These are phyloP conservation scores for Phytopythium kandeliae DNA, from an alignment of 352 stramenopile genomes.

Conservation along the genomic window DNA sequence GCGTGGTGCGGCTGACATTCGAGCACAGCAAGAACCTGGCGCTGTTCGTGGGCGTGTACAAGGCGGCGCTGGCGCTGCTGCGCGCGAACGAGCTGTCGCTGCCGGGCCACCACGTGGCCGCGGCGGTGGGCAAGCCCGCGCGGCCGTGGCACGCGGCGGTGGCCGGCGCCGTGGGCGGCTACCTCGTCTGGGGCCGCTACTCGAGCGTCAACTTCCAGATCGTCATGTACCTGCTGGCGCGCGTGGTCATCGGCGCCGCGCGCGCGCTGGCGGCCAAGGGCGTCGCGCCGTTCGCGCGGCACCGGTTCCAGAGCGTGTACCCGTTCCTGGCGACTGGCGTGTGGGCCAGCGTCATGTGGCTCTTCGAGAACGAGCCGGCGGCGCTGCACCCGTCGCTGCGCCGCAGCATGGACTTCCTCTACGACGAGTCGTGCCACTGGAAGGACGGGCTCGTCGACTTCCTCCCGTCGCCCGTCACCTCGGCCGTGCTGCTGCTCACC, in stretches of 20 bases:
- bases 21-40: slow-evolving; percentile 87
- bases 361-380: slow-evolving; percentile 82
- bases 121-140: slow-evolving; percentile 56
- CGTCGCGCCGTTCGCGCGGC: slow-evolving; percentile 49
- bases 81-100: slow-evolving; percentile 43
- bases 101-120: slow-evolving; percentile 20
- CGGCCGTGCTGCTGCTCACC: slow-evolving; percentile 53
- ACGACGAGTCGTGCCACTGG: slow-evolving; percentile 82
- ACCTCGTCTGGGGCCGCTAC: slow-evolving; percentile 83
- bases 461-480: slow-evolving; percentile 68
- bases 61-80: slow-evolving; percentile 59
- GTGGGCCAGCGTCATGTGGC: slow-evolving; percentile 83
- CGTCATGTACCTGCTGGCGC: slow-evolving; percentile 85
- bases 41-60: slow-evolving; percentile 87
- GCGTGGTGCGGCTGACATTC: slow-evolving; percentile 72
- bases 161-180: slow-evolving; percentile 67
- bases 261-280: slow-evolving; percentile 60
- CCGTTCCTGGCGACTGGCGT: slow-evolving; percentile 67
- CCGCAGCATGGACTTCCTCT: slow-evolving; percentile 88
- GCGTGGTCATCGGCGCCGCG: slow-evolving; percentile 61
- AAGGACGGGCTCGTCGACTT: slow-evolving; percentile 65
- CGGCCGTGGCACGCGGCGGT: slow-evolving; percentile 75
- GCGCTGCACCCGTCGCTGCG: slow-evolving; percentile 74
- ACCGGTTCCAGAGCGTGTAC: slow-evolving; percentile 75
- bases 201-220: slow-evolving; percentile 89